Base-by-base conservation (phyloP, 306 rosid genomes). In the Hylodesmum podocarpum region DNA sequence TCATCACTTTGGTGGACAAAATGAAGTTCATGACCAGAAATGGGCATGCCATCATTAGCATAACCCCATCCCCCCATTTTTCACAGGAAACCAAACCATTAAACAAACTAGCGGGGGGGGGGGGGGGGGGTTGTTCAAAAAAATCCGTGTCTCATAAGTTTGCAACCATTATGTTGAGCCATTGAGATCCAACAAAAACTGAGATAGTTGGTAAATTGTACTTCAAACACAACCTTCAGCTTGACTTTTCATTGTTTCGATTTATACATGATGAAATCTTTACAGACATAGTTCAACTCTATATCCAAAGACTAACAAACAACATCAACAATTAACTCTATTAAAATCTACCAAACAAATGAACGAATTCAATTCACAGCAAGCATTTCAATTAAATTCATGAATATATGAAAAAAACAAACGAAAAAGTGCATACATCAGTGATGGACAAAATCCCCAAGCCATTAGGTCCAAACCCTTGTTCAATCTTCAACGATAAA, bases 401-500 rank as follows among this genome's bases (percentile, higher is more conserved):
- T 39, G 15, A 25, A 57, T 39, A 51, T 43, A 63, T 34, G 18
- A 39, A 54, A 78, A 9, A 8, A 15, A 69, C 28, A 31, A 44
- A 64, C 6, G 79, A 76, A 29, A 16, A 71, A 36, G 70, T 59
- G 12, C 92, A 51, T 83, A 94, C 98, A 83, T 90, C 86, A 21
- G 95, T 75, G 80, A 94, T 75, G 0, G 93, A 91, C 41, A 94
- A 69, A 82, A 94, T 90, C 67, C 97, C 97, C 1, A 94, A 80
- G 0, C 95, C 96, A 15, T 77, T 85, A 36, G 91, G 91, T 63
- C 98, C 98, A 55, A 92, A 91, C 0, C 96, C 97, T 87, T 90
- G 85, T 66, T 90, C 97, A 41, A 94, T 90, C 86, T 90, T 89
- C 83, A 21, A 75, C 5, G 93, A 90, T 86, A 94, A 86, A 83